Base-by-base conservation (phyloP, 2,329 filamentous ascomycete genomes). In the Xylariaceae sp. region DNA sequence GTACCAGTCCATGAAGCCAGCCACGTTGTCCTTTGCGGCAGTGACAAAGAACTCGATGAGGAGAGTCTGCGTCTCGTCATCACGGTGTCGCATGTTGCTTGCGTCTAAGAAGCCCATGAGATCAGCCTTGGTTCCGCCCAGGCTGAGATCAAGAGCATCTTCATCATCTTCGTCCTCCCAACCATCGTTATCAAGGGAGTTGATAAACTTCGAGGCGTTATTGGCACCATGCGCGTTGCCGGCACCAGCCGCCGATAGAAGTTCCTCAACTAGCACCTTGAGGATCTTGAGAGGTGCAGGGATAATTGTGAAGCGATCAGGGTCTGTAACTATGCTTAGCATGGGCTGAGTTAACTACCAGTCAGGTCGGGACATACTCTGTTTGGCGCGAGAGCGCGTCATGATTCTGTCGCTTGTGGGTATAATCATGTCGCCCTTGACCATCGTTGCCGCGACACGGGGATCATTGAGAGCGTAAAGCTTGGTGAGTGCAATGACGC, bases 131-230 rank as follows among this genome's bases (percentile, higher is more conserved):
- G 83, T 87, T 30, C 80, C 75, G 2, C 82, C 86, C 10, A 88
- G 77, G 48, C 85, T 86, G n/a, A 97, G 82, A 72, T 96, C 92
- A 10, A 96, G 76, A 1, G 83, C 82, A 62, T 89, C 85, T 1
- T 86, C 83, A 50, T 96, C 85, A 68, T 97, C 93, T 74, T 97
- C 93, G 68, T 97, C 93, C 74, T 97, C 93, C 90, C 93, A 96
- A 34, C 88, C 88, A 59, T 89, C 90, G 59, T 91, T 89, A 8
- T 89, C 88, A 45, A 87, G 86, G 23, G 88, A 86, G 35, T 78
- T 76, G 23, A 73, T 74, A 49, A 82, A 79, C 35, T 84, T 80
- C 4, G 83, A 80, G 1, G 82, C 78, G 0, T 84, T 84, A 0
- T 84, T 83, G 0, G 85, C 87, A 0, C 84, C 83, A 1, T 84